A percentile compares a stretch with the other conserved stretches of the same genome.
Evolutionary conservation across 2,329 filamentous ascomycete genomes (phyloP).

Genomic region (Penicillium glabrum): DNA sequence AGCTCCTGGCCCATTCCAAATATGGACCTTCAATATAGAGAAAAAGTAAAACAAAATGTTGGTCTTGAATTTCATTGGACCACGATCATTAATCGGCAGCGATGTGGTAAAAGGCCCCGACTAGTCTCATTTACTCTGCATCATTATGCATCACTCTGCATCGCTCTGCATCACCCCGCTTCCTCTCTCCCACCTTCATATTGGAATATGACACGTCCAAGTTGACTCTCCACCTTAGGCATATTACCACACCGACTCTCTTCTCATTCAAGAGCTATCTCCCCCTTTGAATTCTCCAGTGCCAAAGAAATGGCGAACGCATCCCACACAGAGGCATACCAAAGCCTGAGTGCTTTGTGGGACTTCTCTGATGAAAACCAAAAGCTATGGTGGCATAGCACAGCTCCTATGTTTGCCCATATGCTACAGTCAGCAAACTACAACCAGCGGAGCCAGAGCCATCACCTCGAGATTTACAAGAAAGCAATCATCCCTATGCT

Average conservation of each 20-base stretch:
- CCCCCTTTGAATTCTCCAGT: background rate
- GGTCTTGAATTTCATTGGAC: no score
- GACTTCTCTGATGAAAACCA: background rate
- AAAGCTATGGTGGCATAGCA: constrained; percentile 1
- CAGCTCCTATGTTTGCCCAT: background rate
- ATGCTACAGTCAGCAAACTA: constrained; percentile 1
- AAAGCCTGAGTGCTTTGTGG: background rate
- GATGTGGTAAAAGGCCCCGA: no score
- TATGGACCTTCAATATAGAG: no score
- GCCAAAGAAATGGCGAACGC: background rate
- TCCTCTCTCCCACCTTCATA: no score
- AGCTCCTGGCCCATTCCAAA: no score
- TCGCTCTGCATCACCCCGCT: no score
- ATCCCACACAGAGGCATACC: background rate
- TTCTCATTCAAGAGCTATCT: background rate
- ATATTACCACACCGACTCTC: background rate
- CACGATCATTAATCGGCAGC: no score
- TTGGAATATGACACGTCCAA: no score
- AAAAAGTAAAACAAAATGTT: no score
- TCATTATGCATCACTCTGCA: no score
- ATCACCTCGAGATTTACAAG: background rate
- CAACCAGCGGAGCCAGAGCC: background rate
- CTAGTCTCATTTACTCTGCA: no score
- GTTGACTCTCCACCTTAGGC: no score
- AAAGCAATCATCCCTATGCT: background rate